A percentile compares a stretch with the other conserved stretches of the same genome.
Evolutionary conservation across 345 rosid genomes (phyloP).

Genomic region (Acer campestre): DNA sequence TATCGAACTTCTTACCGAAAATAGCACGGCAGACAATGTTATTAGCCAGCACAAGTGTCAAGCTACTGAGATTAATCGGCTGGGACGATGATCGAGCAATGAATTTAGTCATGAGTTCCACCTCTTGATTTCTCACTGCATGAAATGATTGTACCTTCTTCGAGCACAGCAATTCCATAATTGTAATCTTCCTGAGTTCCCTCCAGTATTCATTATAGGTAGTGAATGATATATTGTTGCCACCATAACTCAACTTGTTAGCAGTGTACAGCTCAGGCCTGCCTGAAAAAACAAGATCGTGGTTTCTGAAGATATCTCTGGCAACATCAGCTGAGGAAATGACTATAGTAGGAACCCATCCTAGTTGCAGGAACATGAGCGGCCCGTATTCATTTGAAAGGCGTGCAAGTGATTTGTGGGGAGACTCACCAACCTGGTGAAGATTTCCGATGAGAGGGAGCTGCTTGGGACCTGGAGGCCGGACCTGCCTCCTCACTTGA

Average conservation of each 20-base stretch:
- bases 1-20: too few species aligned
- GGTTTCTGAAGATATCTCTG: conserved; percentile 35
- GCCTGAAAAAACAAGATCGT: conserved; percentile 41
- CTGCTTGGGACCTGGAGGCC: conserved; percentile 43
- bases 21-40: conserved; percentile 22
- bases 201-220: conserved; percentile 43
- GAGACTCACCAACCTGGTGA: conserved; percentile 28
- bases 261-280: conserved; percentile 26
- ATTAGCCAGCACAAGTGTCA: too few species aligned
- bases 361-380: conserved; percentile 45
- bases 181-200: conserved; percentile 35
- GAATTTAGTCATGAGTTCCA: too few species aligned
- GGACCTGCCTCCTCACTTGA: neutral
- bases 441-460: conserved; percentile 46
- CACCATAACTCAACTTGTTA: conserved; percentile 24
- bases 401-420: conserved; percentile 21
- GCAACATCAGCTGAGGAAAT: conserved; percentile 42
- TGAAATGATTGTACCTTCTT: conserved; percentile 41
- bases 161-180: conserved; percentile 29
- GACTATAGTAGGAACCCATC: conserved; percentile 37
- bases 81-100: too few species aligned
- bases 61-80: too few species aligned
- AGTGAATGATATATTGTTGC: conserved; percentile 26
- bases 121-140: too few species aligned
- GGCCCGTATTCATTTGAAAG: conserved; percentile 41